Base-by-base conservation (phyloP, 75 land plant species). In the Pseudotsuga menziesii region DNA sequence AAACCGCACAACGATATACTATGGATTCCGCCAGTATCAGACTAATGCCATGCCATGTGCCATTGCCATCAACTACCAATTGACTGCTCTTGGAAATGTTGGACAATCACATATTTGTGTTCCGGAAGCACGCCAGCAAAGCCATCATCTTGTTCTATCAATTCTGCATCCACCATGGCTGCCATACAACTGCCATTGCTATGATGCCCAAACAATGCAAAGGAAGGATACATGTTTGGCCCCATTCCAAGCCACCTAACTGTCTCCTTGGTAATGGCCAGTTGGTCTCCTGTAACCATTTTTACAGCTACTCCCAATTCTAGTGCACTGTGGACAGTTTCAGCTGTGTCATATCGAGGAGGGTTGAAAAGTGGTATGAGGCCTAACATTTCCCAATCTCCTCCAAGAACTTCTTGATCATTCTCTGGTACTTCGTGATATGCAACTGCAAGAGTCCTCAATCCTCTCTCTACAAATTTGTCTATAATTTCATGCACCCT, bases 1-100 rank as follows among this genome's bases (percentile, higher is more conserved):
- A 59, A 92, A 79, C n/a, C 97, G 86, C 36, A 92, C 83, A n/a
- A 78, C 89, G 73, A 88, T 92, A 78, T 94, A 94, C 39, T 73
- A 71, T 35, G 97, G 90, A 59, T 92, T 88, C 48, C 93, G 85
- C 97, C 97, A 94, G 74, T 92, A 92, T n/a, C n/a, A n/a, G n/a
- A n/a, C n/a, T n/a, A n/a, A n/a, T n/a, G n/a, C n/a, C n/a, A n/a
- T n/a, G n/a, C n/a, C n/a, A n/a, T n/a, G n/a, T n/a, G n/a, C n/a
- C n/a, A n/a, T n/a, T n/a, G n/a, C n/a, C n/a, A n/a, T n/a, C n/a
- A n/a, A n/a, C n/a, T n/a, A n/a, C n/a, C n/a, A n/a, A n/a, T n/a
- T n/a, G n/a, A n/a, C n/a, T n/a, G n/a, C 59, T 83, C 81, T 61
- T 83, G 84, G 22, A 83, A 56, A 57, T 29, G 74, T 39, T 79